These are phyloP conservation scores for Penicillium atrosanguineum DNA, from an alignment of 495 filamentous ascomycete species.

Conservation along the genomic window DNA sequence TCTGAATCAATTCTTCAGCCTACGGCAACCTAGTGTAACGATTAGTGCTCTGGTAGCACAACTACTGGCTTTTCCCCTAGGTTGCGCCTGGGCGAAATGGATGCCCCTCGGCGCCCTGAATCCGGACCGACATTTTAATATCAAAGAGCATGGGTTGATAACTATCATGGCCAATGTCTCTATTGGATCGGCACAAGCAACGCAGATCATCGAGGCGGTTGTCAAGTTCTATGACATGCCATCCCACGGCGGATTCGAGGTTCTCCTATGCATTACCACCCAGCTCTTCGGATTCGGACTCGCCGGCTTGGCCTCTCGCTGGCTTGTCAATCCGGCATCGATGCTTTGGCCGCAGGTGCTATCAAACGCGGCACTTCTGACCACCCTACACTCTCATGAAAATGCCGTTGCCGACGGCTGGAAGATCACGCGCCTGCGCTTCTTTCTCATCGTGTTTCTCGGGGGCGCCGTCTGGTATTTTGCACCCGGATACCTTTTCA, in stretches of 20 bases:
- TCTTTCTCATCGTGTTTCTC: conserved; percentile 73
- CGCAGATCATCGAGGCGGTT: conserved; percentile 66
- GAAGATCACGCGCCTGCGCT: conserved; percentile 75
- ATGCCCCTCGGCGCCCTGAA: conserved; percentile 60
- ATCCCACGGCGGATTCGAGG: conserved; percentile 64
- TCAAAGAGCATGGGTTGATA: conserved; percentile 77
- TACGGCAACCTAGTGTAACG: conserved; percentile 57
- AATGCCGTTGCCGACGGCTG: conserved; percentile 82
- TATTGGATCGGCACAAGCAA: conserved; percentile 63
- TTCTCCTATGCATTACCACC: conserved; percentile 67
- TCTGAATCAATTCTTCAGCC: conserved; percentile 70
- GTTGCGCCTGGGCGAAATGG: conserved; percentile 55
- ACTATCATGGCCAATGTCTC: conserved; percentile 70
- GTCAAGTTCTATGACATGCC: conserved; percentile 66
- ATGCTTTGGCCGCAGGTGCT: conserved; percentile 94
- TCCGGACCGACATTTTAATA: conserved; percentile 70
- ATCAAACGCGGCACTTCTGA: conserved; percentile 84
- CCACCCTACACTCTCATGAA: conserved; percentile 78
- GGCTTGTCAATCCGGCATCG: conserved; percentile 68
- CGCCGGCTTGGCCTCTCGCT: conserved; percentile 58
- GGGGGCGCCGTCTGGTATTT: conserved; percentile 76
- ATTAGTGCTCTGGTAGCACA: conserved; percentile 68
- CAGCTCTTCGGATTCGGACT: conserved; percentile 74
- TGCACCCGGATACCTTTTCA: conserved; percentile 78
- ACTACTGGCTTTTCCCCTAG: conserved; percentile 68